These are phyloP conservation scores for Alternaria sp. DNA, from an alignment of 2,329 filamentous ascomycete species.

Conservation along the genomic window DNA sequence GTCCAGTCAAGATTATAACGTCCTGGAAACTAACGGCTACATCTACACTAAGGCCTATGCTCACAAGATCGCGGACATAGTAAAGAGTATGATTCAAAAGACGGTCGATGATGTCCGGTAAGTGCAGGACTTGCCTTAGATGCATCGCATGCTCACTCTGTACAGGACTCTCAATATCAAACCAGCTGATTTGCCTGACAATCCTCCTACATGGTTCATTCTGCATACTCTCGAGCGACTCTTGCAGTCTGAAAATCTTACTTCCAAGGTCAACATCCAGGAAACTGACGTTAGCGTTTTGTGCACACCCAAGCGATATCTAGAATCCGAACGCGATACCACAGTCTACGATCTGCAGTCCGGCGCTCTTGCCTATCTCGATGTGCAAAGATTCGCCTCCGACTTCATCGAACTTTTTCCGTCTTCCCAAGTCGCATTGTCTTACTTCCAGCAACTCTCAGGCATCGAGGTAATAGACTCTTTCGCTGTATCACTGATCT, in stretches of 20 bases:
- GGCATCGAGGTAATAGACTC: constrained; percentile 18
- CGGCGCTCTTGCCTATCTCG: constrained; percentile 28
- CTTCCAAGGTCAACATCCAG: constrained; percentile 21
- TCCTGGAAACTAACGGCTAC: constrained; percentile 23
- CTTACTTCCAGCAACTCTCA: constrained; percentile 12
- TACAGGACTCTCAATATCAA: constrained; percentile 21
- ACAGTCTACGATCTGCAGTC: constrained; percentile 22
- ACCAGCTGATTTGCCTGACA: constrained; percentile 24
- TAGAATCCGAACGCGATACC: constrained; percentile 24
- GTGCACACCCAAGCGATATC: constrained; percentile 31
- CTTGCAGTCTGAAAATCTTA: constrained; percentile 9
- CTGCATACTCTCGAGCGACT: constrained; percentile 14
- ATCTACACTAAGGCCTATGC: constrained; percentile 22
- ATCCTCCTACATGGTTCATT: constrained; percentile 35
- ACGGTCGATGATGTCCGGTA: constrained; percentile 21
- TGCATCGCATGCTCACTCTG: not conserved
- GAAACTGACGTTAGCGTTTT: constrained; percentile 15
- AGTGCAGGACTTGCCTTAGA: not conserved
- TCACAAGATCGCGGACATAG: not conserved
- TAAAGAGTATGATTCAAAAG: constrained; percentile 14
- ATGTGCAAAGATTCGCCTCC: constrained; percentile 23
- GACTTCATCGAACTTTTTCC: constrained; percentile 25
- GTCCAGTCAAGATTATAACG: constrained; percentile 10
- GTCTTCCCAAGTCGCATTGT: constrained; percentile 18
- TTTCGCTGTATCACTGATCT: constrained; percentile 33